Evolutionary conservation across 106 monocot species (phyloP), one percentile per base, ranked within the genome.

Genomic region (Acorus gramineus): DNA sequence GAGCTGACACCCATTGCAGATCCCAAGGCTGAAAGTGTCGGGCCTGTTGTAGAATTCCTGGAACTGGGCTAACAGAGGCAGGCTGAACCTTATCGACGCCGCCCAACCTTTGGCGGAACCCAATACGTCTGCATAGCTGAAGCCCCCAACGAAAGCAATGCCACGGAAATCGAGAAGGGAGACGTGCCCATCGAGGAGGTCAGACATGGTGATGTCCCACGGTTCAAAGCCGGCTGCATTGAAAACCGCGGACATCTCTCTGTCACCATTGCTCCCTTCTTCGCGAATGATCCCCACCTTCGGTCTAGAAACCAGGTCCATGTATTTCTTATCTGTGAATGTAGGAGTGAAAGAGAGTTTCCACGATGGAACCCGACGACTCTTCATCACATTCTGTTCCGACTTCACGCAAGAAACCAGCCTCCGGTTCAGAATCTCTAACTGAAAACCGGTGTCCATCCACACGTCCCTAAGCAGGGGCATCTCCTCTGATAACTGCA

Each of bases 81-180:
- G 63, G 62, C 91, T 96, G 71, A 91, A 96, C 61, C 80, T 79
- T 51, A 96, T 96, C 2, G 87, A 82, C 63, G 90, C 90, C 8
- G 96, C 85, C 96, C 96, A 96, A 62, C 96, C 87, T 77, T 90
- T 96, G 6, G 85, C 96, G 12, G 96, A 96, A 70, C 87, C 87
- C 0, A 96, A 72, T 4, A 96, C 96, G 65, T 96, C 96, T 0
- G 86, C 96, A 73, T 96, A 96, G 69, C 96, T 96, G 65, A 96
- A 96, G 28, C 96, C 96, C 64, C 96, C 90, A 49, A 96, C 96
- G 77, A 96, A 96, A 4, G 85, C 90, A 74, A 91, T 74, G 11
- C 96, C 96, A 8, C 79, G 71, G 56, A 91, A 96, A 2, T 87
- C 79, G 11, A 66, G 11, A 44, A 96, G 73, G 9, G 79, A 87